Conservation (phyloP, 352 stramenopile genomes). For the Globisporangium apiculatum region DNA sequence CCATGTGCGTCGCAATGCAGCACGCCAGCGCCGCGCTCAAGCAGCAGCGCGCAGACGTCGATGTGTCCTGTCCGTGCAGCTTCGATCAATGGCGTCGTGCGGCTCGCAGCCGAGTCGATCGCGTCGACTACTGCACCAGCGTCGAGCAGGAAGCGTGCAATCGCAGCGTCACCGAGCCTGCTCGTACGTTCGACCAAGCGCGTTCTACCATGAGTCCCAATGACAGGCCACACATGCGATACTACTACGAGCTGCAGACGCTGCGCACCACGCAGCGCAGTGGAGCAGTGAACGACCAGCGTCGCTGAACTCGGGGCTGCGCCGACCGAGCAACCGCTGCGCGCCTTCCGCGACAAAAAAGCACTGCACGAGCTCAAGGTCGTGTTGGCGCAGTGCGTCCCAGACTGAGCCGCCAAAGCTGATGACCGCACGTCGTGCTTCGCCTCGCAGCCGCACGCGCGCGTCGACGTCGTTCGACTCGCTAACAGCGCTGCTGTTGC, state of each 20-base stretch:
- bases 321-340: constrained; percentile 28
- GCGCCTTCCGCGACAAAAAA: constrained; percentile 62
- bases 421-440: constrained; percentile 49
- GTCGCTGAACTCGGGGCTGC: constrained; percentile 34
- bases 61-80: constrained; percentile 44
- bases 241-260: too few relatives aligned
- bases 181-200: not conserved
- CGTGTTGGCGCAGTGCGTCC: constrained; percentile 35
- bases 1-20: constrained; percentile 40
- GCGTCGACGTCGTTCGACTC: constrained; percentile 6
- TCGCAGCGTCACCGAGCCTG: constrained; percentile 26
- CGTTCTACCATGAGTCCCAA: not conserved
- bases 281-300: constrained; percentile 60
- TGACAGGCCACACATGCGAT: not conserved
- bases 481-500: too few relatives aligned
- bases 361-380: constrained; percentile 43
- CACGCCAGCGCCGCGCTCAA: constrained; percentile 35
- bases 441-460: constrained; percentile 36
- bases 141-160: constrained; percentile 32
- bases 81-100: constrained; percentile 52
- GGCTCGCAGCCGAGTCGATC: constrained; percentile 43
- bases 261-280: constrained; percentile 44
- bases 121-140: constrained; percentile 40
- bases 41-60: constrained; percentile 36
- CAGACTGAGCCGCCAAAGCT: constrained; percentile 46